Conservation (phyloP, 768 basidiomycete species). For the Kwoniella mangroviensis region DNA sequence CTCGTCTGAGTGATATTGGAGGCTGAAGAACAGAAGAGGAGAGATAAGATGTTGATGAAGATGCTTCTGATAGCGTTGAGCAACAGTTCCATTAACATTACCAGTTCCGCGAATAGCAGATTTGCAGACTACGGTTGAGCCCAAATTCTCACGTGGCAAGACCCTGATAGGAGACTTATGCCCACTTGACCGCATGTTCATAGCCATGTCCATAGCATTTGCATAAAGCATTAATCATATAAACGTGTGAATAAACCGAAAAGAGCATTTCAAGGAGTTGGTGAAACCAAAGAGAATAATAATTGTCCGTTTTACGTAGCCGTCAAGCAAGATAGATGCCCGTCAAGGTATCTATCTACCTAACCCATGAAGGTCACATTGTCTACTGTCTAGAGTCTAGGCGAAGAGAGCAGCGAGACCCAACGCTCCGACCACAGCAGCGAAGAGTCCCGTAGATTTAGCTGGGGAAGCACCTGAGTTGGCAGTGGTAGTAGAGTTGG, state of each 20-base stretch:
- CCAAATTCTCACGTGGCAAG: too few species aligned
- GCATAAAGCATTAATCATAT: slow-evolving; percentile 1
- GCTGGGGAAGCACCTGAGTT: slow-evolving; percentile 7
- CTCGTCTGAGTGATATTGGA: too few species aligned
- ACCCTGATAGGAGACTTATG: too few species aligned
- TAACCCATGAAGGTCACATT: too few species aligned
- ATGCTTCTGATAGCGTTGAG: too few species aligned
- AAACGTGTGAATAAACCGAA: background rate
- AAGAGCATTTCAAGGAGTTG: background rate
- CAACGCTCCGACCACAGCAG: slow-evolving; percentile 11
- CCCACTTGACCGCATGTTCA: background rate
- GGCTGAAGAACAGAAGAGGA: too few species aligned
- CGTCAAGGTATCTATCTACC: too few species aligned
- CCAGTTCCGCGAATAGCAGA: too few species aligned
- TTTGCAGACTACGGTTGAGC: too few species aligned
- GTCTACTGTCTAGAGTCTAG: background rate
- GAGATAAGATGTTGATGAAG: too few species aligned
- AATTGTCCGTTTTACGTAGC: slow-evolving; percentile 11
- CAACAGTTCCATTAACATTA: too few species aligned
- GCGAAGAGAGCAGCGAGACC: slow-evolving; percentile 16
- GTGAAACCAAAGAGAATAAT: background rate
- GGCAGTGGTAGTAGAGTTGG: slow-evolving; percentile 8
- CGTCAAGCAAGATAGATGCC: background rate
- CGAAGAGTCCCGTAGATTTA: slow-evolving; percentile 10
- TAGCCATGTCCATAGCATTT: background rate